Evolutionary conservation across 2,329 filamentous ascomycete species (phyloP).

Genomic region (Verruconis gallopava): DNA sequence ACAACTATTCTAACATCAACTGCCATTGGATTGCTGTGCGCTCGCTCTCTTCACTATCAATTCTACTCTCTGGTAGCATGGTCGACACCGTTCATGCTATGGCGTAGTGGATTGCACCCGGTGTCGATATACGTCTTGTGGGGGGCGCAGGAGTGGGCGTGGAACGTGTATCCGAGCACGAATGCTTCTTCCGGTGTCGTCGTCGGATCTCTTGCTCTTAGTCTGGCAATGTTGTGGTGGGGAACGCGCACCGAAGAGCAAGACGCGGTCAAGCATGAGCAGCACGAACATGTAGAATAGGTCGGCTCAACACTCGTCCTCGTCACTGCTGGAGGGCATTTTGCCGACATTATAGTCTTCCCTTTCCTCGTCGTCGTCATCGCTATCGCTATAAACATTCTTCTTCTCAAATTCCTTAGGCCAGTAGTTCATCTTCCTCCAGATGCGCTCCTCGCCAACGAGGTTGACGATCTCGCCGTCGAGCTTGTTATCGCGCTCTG

Average conservation of each 20-base stretch:
- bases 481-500: conserved; percentile 61
- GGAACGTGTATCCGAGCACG: conserved; percentile 88
- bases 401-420: conserved; percentile 8
- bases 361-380: conserved; percentile 8
- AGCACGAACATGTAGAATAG: conserved; percentile 22
- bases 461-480: conserved; percentile 86
- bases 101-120: conserved; percentile 60
- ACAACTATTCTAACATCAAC: conserved; percentile 66
- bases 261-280: neutral
- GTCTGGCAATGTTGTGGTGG: conserved; percentile 50
- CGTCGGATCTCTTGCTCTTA: conserved; percentile 55
- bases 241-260: conserved; percentile 29
- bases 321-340: conserved; percentile 10
- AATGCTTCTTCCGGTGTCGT: conserved; percentile 50
- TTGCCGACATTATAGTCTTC: conserved; percentile 10
- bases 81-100: conserved; percentile 77
- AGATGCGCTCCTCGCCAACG: conserved; percentile 78
- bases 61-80: conserved; percentile 89
- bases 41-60: conserved; percentile 83
- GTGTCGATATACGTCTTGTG: conserved; percentile 56
- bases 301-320: neutral
- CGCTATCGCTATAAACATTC: conserved; percentile 1
- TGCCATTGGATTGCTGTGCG: conserved; percentile 69
- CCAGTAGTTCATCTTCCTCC: conserved; percentile 87
- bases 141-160: conserved; percentile 76